Evolutionary conservation across 306 rosid species (phyloP).

Genomic region (Boehmeria nivea): DNA sequence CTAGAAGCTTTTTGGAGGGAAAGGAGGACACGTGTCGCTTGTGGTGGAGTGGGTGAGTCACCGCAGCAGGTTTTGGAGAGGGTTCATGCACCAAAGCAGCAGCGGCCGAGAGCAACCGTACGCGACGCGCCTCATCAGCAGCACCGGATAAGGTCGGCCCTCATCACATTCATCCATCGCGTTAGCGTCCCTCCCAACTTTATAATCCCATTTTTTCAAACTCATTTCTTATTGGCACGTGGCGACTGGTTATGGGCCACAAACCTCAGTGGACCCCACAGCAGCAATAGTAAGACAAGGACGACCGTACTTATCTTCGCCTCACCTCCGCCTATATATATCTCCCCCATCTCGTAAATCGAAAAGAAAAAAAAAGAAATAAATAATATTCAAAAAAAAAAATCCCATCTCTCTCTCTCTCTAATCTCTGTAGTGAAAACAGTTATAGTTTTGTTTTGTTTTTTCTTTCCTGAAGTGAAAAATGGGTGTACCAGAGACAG

Average conservation of each 20-base stretch:
- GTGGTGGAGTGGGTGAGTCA: background rate
- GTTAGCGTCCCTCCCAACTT: no score
- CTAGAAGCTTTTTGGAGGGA: background rate
- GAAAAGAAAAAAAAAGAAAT: conserved; percentile 18
- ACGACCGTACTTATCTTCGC: conserved; percentile 41
- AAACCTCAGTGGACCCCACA: conserved; percentile 36
- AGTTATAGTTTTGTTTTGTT: background rate
- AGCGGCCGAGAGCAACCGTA: conserved; percentile 24
- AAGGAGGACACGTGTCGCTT: conserved; percentile 30
- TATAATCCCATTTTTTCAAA: no score
- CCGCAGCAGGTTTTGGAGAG: conserved; percentile 1
- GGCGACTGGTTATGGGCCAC: conserved; percentile 14
- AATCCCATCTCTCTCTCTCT: background rate
- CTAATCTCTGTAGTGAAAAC: no score
- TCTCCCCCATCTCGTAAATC: conserved; percentile 17
- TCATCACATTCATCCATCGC: no score
- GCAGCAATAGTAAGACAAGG: conserved; percentile 18
- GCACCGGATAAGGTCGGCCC: conserved; percentile 74
- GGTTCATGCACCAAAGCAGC: conserved; percentile 36
- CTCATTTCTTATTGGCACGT: conserved; percentile 28
- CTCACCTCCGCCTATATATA: conserved; percentile 32
- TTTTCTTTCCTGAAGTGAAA: no score
- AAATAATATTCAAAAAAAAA: background rate
- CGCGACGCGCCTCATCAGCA: no score
- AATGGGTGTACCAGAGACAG: conserved; percentile 63